These are phyloP conservation scores for Eremothecium coryli DNA, from an alignment of 1,139 yeast species.

Conservation along the genomic window DNA sequence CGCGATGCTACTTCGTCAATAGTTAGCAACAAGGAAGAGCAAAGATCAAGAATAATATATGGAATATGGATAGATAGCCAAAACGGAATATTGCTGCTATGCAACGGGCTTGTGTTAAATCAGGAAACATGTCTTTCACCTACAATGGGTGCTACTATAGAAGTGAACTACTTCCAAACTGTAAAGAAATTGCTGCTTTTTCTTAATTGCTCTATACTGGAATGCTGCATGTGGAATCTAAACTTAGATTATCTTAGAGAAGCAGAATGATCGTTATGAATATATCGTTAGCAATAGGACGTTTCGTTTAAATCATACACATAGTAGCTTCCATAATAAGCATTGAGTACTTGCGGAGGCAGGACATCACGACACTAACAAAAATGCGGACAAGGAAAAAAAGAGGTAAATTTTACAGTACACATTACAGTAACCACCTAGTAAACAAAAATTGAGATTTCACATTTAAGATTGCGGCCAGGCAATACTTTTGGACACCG, in stretches of 20 bases:
- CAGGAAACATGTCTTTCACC: constrained; percentile 11
- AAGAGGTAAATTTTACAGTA: too few species aligned
- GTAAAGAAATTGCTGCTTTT: constrained; percentile 18
- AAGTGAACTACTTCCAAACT: constrained; percentile 9
- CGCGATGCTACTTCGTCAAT: neutral
- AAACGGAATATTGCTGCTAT: constrained; percentile 18
- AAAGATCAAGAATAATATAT: constrained; percentile 4
- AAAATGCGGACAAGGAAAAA: too few species aligned
- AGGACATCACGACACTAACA: too few species aligned
- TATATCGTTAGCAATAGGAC: neutral
- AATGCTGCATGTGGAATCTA: constrained; percentile 14
- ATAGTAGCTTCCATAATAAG: too few species aligned
- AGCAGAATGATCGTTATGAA: neutral
- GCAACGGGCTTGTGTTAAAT: constrained; percentile 12
- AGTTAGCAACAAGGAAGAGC: neutral
- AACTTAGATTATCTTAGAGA: neutral
- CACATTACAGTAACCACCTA: too few species aligned
- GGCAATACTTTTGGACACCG: neutral
- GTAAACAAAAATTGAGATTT: too few species aligned
- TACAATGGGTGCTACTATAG: constrained; percentile 12
- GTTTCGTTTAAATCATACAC: neutral
- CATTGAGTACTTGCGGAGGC: too few species aligned
- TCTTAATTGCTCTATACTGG: constrained; percentile 17
- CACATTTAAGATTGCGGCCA: too few species aligned
- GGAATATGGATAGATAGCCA: constrained; percentile 21